Evolutionary conservation across 2,329 filamentous ascomycete genomes (phyloP).

Genomic region (Apiospora pterosperma): DNA sequence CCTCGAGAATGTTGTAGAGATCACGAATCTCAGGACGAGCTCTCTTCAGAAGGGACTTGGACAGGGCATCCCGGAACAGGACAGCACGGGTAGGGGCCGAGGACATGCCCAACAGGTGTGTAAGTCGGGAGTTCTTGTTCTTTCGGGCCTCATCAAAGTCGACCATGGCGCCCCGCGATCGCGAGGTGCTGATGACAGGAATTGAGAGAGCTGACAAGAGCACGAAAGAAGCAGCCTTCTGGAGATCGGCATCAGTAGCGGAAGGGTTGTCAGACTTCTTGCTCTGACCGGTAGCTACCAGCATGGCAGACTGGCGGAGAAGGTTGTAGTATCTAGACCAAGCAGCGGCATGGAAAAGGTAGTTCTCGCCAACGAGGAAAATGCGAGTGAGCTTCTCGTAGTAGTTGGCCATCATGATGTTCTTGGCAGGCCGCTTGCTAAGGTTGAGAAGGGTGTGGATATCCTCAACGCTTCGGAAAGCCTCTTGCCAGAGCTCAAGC

Average conservation of each 20-base stretch:
- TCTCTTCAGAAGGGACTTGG: constrained; percentile 90
- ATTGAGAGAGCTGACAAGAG: constrained; percentile 94
- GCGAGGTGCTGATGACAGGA: constrained; percentile 96
- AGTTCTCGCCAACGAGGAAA: constrained; percentile 98
- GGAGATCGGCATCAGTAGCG: constrained; percentile 83
- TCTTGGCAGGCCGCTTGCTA: constrained; percentile 97
- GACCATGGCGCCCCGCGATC: constrained; percentile 91
- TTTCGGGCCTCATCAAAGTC: constrained; percentile 96
- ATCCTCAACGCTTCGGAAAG: constrained; percentile 98
- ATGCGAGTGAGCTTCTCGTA: constrained; percentile 99
- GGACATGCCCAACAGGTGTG: constrained; percentile 91
- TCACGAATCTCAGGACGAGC: constrained; percentile 93
- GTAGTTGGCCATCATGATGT: constrained; percentile 99
- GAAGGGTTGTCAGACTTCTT: constrained; percentile 94
- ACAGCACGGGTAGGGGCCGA: constrained; percentile 83
- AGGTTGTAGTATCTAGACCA: constrained; percentile 98
- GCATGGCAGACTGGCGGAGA: constrained; percentile 81
- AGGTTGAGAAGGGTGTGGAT: constrained; percentile 96
- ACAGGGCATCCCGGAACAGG: constrained; percentile 92
- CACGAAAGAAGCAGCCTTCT: constrained; percentile 93
- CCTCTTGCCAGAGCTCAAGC: constrained; percentile 97
- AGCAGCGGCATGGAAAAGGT: constrained; percentile 96
- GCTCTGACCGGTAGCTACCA: constrained; percentile 80
- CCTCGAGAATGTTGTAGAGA: constrained; percentile 97
- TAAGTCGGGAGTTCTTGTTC: constrained; percentile 98